Evolutionary conservation across 2,329 filamentous ascomycete species (phyloP).

Genomic region (Hypoxylon sp.): DNA sequence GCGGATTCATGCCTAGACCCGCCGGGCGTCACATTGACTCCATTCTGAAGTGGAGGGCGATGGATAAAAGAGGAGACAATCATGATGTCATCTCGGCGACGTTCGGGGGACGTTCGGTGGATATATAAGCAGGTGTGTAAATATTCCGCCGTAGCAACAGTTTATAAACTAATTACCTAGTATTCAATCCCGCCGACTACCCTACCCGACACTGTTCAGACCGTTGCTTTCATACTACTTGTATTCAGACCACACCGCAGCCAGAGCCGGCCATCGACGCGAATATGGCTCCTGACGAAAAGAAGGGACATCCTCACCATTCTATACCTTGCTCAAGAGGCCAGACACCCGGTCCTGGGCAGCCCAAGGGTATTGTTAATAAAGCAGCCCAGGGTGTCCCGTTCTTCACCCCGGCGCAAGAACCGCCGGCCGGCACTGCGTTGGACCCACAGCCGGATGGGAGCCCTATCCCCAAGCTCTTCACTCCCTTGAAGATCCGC

Average conservation of each 20-base stretch:
- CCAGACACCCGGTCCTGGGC: neutral
- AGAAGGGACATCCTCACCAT: neutral
- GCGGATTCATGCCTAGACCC: neutral
- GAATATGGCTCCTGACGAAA: constrained; percentile 13
- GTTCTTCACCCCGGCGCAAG: constrained; percentile 58
- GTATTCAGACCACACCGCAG: neutral
- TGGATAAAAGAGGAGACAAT: neutral
- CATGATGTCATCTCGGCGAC: constrained; percentile 4
- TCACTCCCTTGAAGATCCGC: constrained; percentile 61
- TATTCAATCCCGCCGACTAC: neutral
- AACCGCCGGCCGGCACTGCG: constrained; percentile 56
- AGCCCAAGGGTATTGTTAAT: constrained; percentile 42
- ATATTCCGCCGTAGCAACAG: neutral
- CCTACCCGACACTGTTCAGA: neutral
- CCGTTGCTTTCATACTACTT: neutral
- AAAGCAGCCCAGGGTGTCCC: constrained; percentile 53
- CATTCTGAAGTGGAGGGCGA: neutral
- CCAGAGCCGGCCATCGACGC: neutral
- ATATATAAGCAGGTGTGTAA: neutral
- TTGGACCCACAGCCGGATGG: constrained; percentile 55
- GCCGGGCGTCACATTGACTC: neutral
- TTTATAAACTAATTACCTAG: neutral
- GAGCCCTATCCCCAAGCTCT: constrained; percentile 62
- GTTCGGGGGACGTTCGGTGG: too few relatives aligned
- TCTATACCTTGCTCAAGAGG: neutral